Conservation (phyloP, 2,329 filamentous ascomycete genomes). For the Colletotrichum chrysophilum region DNA sequence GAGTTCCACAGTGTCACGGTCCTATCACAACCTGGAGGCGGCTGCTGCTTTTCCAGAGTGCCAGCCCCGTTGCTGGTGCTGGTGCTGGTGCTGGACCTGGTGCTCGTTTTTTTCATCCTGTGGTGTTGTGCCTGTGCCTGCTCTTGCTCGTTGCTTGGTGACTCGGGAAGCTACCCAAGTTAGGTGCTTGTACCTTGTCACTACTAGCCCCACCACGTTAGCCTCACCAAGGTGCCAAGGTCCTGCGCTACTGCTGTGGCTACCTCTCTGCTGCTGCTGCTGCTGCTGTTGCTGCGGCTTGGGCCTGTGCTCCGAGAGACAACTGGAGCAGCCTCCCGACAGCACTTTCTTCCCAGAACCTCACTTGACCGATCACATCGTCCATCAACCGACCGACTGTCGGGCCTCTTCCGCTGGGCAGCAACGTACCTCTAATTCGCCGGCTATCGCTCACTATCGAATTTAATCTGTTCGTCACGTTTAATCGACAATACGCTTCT, state of each 20-base stretch:
- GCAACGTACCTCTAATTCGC: not conserved
- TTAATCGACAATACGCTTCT: not conserved
- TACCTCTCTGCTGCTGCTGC: not conserved
- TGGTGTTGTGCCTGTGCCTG: not conserved
- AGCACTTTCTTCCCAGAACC: slow-evolving; percentile 17
- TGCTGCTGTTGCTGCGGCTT: not conserved
- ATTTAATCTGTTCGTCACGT: not conserved
- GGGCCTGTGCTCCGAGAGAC: slow-evolving; percentile 20
- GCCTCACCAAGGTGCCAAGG: slow-evolving; percentile 4
- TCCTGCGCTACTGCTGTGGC: slow-evolving; percentile 7
- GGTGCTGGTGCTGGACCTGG: not conserved
- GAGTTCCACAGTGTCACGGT: slow-evolving; percentile 1
- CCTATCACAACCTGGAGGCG: not conserved
- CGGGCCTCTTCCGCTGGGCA: slow-evolving; percentile 15
- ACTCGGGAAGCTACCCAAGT: not conserved
- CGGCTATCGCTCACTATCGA: not conserved
- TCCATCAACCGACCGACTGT: slow-evolving; percentile 14
- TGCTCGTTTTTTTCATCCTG: not conserved
- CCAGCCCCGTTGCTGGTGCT: not conserved
- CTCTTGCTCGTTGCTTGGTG: slow-evolving; percentile 18
- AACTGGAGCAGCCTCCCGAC: slow-evolving; percentile 19
- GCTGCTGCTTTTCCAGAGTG: not conserved
- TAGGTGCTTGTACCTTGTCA: not conserved
- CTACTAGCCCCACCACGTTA: not conserved
- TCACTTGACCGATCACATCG: slow-evolving; percentile 19